A percentile compares a stretch with the other conserved stretches of the same genome.
Conservation (phyloP, 2,329 filamentous ascomycete species). For the Trichoderma atroviride region DNA sequence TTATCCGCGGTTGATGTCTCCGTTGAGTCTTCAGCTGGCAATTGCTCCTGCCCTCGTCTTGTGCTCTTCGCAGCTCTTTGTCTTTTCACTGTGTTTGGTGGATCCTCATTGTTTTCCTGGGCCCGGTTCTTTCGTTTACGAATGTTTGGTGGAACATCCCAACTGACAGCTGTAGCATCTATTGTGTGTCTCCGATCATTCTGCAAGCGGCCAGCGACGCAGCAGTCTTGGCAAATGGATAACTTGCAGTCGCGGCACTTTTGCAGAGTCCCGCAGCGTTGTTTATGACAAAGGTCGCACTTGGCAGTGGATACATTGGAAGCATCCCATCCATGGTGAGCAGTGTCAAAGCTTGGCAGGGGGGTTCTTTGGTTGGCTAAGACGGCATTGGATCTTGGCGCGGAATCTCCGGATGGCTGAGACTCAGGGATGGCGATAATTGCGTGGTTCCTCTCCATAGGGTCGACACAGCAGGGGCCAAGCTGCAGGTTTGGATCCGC, state of each 20-base stretch:
- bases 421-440: background rate
- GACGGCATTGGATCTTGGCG: background rate
- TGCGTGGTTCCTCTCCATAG: background rate
- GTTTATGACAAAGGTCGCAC: constrained; percentile 34
- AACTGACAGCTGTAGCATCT: constrained; percentile 29
- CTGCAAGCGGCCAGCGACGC: constrained; percentile 26
- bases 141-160: constrained; percentile 26
- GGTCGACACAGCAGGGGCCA: background rate
- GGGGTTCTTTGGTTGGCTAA: background rate
- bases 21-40: background rate
- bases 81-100: background rate
- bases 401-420: background rate
- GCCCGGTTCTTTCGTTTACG: constrained; percentile 3
- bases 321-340: constrained; percentile 32
- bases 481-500: background rate
- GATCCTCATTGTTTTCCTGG: background rate
- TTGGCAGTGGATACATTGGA: constrained; percentile 34
- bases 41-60: background rate
- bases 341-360: constrained; percentile 15
- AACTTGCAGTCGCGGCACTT: constrained; percentile 34
- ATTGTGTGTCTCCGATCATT: constrained; percentile 31
- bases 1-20: background rate
- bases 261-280: constrained; percentile 33
- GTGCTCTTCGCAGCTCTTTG: background rate
- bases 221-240: constrained; percentile 33